Evolutionary conservation across 441 rosid species (phyloP).

Genomic region (Erysimum cheiri): DNA sequence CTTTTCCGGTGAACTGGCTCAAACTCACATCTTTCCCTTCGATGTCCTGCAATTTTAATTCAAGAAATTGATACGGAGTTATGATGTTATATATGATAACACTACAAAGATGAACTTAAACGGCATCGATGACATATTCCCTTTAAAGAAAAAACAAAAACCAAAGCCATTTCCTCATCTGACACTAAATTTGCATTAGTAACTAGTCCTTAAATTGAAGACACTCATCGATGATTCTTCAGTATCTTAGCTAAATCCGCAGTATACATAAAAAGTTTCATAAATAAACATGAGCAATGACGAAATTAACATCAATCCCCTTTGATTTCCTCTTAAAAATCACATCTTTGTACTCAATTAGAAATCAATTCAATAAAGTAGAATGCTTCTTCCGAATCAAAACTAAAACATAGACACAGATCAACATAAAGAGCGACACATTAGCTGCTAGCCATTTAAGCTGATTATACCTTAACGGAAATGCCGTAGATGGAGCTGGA

Average conservation of each 20-base stretch:
- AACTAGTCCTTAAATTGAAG: not conserved
- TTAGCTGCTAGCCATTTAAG: not conserved
- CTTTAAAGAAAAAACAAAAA: not conserved
- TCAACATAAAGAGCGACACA: not conserved
- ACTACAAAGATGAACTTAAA: not conserved
- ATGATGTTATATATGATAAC: too few species aligned
- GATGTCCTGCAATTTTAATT: conserved; percentile 54
- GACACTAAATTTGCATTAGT: not conserved
- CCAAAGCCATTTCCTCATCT: not conserved
- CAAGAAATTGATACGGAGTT: not conserved
- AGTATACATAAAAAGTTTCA: not conserved
- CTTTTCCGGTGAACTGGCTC: conserved; percentile 62
- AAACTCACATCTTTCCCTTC: conserved; percentile 67
- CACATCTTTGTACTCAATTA: conserved; percentile 15
- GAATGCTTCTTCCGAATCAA: not conserved
- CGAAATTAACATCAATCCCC: conserved; percentile 1
- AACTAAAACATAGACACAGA: not conserved
- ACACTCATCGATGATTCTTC: not conserved
- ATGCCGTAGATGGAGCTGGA: conserved; percentile 68
- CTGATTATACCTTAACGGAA: conserved; percentile 70
- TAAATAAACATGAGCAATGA: conserved; percentile 3
- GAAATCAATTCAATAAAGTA: not conserved
- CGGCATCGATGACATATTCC: not conserved
- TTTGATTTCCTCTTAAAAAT: conserved; percentile 3
- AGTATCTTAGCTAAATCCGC: not conserved